These are phyloP conservation scores for Aspergillus avenaceus DNA, from an alignment of 495 filamentous ascomycete genomes.

Conservation along the genomic window DNA sequence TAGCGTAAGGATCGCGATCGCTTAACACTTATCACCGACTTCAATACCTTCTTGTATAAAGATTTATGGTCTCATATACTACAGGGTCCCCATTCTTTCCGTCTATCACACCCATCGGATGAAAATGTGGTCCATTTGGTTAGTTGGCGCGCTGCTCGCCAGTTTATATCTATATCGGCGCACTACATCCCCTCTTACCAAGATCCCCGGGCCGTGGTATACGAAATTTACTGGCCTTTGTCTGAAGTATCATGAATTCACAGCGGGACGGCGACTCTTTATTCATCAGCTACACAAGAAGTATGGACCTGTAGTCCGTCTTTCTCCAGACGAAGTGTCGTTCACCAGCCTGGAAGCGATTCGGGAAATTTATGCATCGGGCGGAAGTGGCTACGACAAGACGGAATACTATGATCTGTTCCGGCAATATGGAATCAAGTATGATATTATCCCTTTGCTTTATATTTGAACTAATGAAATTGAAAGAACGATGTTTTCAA, in stretches of 20 bases:
- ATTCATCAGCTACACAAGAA: conserved; percentile 51
- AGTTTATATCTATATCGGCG: neutral
- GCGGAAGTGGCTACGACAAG: conserved; percentile 65
- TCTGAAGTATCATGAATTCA: conserved; percentile 57
- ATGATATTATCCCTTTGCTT: conserved; percentile 13
- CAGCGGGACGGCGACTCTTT: conserved; percentile 46
- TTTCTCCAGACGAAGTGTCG: conserved; percentile 57
- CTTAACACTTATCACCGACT: neutral
- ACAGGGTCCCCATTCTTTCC: no score
- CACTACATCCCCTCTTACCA: neutral
- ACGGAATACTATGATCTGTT: conserved; percentile 65
- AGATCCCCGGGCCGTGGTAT: conserved; percentile 50
- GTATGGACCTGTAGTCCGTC: conserved; percentile 55
- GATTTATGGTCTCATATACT: no score
- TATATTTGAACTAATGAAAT: neutral
- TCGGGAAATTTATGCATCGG: conserved; percentile 63
- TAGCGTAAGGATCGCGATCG: neutral
- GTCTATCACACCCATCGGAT: neutral
- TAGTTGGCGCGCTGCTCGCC: neutral
- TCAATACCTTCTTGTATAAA: no score
- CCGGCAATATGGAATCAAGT: conserved; percentile 51
- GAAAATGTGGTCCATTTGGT: neutral
- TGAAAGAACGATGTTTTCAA: conserved; percentile 57
- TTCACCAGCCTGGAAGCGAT: conserved; percentile 54
- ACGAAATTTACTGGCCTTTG: conserved; percentile 49